Percentiles rank a stretch among this genome's conserved stretches.
Evolutionary conservation across 169 alveolate species (phyloP).

Genomic region (Amoebophrya sp.): DNA sequence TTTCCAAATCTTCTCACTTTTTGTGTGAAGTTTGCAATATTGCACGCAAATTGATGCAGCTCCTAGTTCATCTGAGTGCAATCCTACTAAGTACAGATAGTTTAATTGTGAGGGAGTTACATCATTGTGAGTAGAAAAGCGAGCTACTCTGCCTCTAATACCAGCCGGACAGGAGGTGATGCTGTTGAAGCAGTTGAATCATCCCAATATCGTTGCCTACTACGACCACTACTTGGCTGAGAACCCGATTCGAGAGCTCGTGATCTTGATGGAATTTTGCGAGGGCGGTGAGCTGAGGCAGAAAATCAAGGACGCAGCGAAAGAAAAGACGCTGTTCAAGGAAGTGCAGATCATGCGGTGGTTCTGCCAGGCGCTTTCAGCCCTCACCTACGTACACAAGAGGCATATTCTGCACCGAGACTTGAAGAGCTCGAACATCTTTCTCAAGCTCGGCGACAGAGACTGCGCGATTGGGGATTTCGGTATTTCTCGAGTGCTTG

Average conservation of each 20-base stretch:
- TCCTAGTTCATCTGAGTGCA: no score
- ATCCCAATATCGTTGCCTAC: not conserved
- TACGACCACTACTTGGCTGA: not conserved
- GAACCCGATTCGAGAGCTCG: not conserved
- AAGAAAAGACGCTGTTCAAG: not conserved
- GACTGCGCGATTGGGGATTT: constrained; percentile 71
- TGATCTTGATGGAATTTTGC: not conserved
- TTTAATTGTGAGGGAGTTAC: no score
- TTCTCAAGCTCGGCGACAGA: constrained; percentile 37
- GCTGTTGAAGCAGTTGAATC: not conserved
- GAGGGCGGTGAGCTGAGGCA: not conserved
- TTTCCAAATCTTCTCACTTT: no score
- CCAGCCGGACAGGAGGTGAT: not conserved
- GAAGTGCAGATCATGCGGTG: not conserved
- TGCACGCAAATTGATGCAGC: no score
- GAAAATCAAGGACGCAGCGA: not conserved
- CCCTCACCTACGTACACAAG: constrained; percentile 70
- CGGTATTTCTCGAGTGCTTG: constrained; percentile 79
- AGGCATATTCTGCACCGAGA: constrained; percentile 81
- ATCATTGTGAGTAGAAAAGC: no score
- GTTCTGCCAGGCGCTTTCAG: not conserved
- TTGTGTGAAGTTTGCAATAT: no score
- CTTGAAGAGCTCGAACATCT: constrained; percentile 77
- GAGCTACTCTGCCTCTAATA: no score
- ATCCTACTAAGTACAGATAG: no score